Percentiles rank a stretch among this genome's conserved stretches.
Evolutionary conservation across 148 eudicot species (phyloP).

Genomic region (Spergularia bocconei): DNA sequence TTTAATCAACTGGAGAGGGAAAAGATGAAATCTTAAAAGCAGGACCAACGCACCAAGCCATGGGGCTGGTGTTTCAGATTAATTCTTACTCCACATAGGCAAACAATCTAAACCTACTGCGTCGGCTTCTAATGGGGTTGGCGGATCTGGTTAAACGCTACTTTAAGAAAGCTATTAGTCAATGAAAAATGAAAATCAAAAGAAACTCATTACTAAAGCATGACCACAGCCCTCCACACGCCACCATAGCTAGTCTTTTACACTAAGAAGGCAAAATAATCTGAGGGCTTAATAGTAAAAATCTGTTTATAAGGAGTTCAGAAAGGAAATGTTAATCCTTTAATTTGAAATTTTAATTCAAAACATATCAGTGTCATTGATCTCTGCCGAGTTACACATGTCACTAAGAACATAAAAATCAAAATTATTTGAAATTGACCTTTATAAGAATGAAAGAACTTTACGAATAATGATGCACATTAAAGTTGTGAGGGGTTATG

Average conservation of each 20-base stretch:
- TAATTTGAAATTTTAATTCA: background rate
- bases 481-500: background rate
- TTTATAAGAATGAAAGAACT: background rate
- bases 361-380: background rate
- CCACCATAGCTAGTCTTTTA: background rate
- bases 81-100: background rate
- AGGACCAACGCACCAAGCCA: too few species aligned
- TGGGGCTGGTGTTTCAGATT: too few species aligned
- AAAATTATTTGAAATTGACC: background rate
- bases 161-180: background rate
- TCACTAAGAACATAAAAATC: background rate
- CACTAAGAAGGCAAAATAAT: too few species aligned
- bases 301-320: background rate
- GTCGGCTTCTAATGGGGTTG: background rate
- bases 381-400: background rate
- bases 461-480: slow-evolving; percentile 5
- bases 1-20: background rate
- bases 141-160: background rate
- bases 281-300: too few species aligned
- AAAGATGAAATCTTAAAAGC: background rate
- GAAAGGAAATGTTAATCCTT: background rate
- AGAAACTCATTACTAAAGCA: background rate
- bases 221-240: background rate
- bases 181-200: background rate
- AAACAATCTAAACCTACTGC: background rate